Percentiles rank a stretch among this genome's conserved stretches.
Conservation (phyloP, 1,139 yeast genomes). For the Geotrichum reessii region DNA sequence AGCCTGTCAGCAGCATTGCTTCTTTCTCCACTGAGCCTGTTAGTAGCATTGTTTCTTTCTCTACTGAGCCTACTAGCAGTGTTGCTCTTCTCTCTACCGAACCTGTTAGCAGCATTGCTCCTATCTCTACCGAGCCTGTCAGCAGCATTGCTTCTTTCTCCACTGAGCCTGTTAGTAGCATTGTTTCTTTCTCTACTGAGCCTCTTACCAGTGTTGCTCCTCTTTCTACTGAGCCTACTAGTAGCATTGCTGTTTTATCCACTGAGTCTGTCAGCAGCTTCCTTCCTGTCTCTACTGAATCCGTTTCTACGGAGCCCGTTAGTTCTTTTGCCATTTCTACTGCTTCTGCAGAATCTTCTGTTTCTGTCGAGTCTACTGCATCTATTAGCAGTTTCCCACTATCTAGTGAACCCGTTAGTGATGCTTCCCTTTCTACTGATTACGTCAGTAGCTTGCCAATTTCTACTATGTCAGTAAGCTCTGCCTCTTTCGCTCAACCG, state of each 20-base stretch:
- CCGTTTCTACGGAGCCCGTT: not conserved
- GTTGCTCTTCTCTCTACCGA: too few species aligned
- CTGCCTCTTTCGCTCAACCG: slow-evolving; percentile 4
- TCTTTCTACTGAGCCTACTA: not conserved
- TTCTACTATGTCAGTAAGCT: not conserved
- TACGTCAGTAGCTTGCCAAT: not conserved
- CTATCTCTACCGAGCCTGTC: too few species aligned
- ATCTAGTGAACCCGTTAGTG: not conserved
- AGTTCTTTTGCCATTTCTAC: not conserved
- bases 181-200: too few species aligned
- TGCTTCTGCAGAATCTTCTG: slow-evolving; percentile 2
- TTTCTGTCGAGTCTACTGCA: slow-evolving; percentile 1
- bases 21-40: not conserved
- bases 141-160: too few species aligned
- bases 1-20: not conserved
- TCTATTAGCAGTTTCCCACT: not conserved
- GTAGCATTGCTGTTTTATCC: not conserved
- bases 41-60: too few species aligned
- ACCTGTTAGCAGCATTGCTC: too few species aligned
- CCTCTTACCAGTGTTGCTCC: not conserved
- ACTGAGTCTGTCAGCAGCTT: not conserved
- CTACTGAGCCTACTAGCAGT: too few species aligned
- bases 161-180: not conserved
- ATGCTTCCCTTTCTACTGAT: not conserved
- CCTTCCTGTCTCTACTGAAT: not conserved